Evolutionary conservation across 2,329 filamentous ascomycete species (phyloP), one percentile per base, ranked within the genome.

Genomic region (Septoria linicola): DNA sequence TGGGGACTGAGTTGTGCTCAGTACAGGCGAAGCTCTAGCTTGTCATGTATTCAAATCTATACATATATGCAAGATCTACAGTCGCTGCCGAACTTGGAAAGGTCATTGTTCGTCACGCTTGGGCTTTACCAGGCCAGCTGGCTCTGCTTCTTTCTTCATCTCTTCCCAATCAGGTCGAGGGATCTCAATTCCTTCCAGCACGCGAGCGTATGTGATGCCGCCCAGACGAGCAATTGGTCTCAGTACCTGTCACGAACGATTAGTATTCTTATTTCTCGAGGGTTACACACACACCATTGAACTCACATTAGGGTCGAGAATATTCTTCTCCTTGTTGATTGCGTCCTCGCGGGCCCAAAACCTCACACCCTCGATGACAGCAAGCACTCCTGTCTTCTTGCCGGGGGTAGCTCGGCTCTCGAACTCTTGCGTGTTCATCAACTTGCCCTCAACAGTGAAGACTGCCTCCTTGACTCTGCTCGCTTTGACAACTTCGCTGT

Each of bases 331-430:
- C 66, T 88, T 82, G 62, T 95, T 88, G 54, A 96, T 74, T 2
- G 90, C 90, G 72, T 96, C 92, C 67, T 95, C 89, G 46, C 91
- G 75, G 1, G 84, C 89, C 89, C 91, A 96, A 66, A 96, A 96
- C 21, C 85, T 78, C 27, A 87, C 84, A 0, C 89, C 92, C 72
- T 96, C 89, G 10, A 96, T 76, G 27, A 95, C 79, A 1, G 81
- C 86, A 57, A 96, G 65, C 3, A 86, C 84, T 1, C 85, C 83
- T 1, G 85, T 85, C 75, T 84, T 90, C 72, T 84, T 85, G 2
- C 88, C 89, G 0, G 86, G 85, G 2, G 73, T 82, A 0, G 76
- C 76, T 45, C 79, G 78, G 68, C 84, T 88, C 69, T 92, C 85
- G 72, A 89, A 95, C 71, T 96, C 89, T 63, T 84, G 72, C 70